A percentile compares a stretch with the other conserved stretches of the same genome.
Evolutionary conservation across 805 yeast genomes (phyloP).

Genomic region (Starmerella sp.): DNA sequence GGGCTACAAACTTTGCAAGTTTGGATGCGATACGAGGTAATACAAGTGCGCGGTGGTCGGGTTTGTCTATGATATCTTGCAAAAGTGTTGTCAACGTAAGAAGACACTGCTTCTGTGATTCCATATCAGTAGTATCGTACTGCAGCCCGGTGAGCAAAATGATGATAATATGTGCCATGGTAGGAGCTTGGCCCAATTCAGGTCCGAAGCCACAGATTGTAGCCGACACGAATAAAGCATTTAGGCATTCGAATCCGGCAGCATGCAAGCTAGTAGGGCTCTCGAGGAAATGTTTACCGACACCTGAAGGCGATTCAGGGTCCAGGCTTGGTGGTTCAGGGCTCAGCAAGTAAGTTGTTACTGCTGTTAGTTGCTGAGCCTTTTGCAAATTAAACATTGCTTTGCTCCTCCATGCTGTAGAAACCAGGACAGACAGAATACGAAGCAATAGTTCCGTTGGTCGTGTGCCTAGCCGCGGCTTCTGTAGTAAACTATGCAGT

Average conservation of each 20-base stretch:
- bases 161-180: conserved; percentile 22
- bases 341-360: conserved; percentile 22
- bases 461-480: conserved; percentile 35
- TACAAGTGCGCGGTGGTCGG: conserved; percentile 16
- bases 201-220: conserved; percentile 6
- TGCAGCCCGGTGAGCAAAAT: conserved; percentile 21
- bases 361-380: conserved; percentile 23
- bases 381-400: conserved; percentile 13
- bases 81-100: conserved; percentile 14
- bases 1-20: conserved; percentile 14
- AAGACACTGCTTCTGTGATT: conserved; percentile 21
- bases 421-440: conserved; percentile 37
- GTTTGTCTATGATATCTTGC: conserved; percentile 4
- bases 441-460: conserved; percentile 38
- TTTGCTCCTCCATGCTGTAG: conserved; percentile 13
- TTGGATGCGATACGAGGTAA: conserved; percentile 18
- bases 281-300: conserved; percentile 8
- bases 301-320: neutral
- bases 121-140: conserved; percentile 13
- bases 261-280: conserved; percentile 19
- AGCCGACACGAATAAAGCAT: conserved; percentile 20
- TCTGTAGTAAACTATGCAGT: conserved; percentile 41
- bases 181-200: conserved; percentile 17
- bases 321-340: conserved; percentile 14
- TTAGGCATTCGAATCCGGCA: conserved; percentile 25